Conservation (phyloP, 2,329 filamentous ascomycete species). For the Aspergillus sp. region DNA sequence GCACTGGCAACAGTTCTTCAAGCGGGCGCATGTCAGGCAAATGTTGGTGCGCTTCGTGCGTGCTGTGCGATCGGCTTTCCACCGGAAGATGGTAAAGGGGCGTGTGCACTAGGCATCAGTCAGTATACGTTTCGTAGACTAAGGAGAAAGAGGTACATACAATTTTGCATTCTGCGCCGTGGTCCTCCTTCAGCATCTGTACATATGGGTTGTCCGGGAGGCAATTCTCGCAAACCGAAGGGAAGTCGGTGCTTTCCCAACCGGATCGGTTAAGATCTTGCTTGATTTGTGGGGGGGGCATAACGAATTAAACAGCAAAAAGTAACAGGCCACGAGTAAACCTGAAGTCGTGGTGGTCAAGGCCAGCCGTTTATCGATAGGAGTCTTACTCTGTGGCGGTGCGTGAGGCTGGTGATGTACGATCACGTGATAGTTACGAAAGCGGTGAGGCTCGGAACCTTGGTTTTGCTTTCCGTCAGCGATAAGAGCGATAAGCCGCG, state of each 20-base stretch:
- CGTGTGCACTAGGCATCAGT: conserved; percentile 60
- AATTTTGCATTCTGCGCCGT: conserved; percentile 78
- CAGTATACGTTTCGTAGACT: conserved; percentile 1
- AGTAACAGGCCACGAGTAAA: not conserved
- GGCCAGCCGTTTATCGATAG: conserved; percentile 9
- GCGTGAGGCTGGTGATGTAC: no score
- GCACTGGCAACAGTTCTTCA: conserved; percentile 98
- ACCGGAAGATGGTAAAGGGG: conserved; percentile 91
- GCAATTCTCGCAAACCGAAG: conserved; percentile 67
- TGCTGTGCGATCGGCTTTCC: conserved; percentile 85
- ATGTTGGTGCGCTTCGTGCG: conserved; percentile 92
- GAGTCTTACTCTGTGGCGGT: conserved; percentile 1
- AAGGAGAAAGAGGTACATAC: conserved; percentile 16
- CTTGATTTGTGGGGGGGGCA: conserved; percentile 88
- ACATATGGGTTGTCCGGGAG: conserved; percentile 95
- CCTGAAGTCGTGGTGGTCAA: not conserved
- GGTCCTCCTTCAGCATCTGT: conserved; percentile 97
- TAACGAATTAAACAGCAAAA: conserved; percentile 7
- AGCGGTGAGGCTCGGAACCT: no score
- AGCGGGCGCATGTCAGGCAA: conserved; percentile 88
- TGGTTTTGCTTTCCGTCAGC: no score
- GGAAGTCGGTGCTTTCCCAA: conserved; percentile 68
- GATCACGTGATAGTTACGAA: rapidly evolving
- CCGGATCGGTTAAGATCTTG: conserved; percentile 91
- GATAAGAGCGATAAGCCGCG: no score